Base-by-base conservation (phyloP, 1,284 basidiomycete genomes). In the Cutaneotrichosporon daszewskae region DNA sequence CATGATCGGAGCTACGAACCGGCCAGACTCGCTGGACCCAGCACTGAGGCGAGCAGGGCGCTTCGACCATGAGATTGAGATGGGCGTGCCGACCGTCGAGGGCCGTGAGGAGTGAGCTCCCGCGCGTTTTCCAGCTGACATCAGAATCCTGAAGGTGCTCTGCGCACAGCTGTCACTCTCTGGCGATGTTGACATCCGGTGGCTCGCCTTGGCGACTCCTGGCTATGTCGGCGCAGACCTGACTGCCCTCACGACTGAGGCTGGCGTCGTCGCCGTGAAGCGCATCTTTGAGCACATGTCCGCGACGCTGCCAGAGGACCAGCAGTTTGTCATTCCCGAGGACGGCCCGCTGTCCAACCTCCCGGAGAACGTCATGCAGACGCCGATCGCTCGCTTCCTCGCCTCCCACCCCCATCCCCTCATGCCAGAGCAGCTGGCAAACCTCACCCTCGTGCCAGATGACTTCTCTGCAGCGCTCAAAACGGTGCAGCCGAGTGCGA, bases 201-300 rank as follows among this genome's bases (percentile, higher is more conserved):
- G 41, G 27, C 75, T 98, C 13, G 94, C 94, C 13, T 92, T 90
- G 69, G 80, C 85, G 1, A 98, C 94, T 0, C 95, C 95, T 2
- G 94, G 94, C 0, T 98, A 95, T 62, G 94, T 97, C 9, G 92
- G 94, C 27, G 94, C 94, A 0, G 94, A 98, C 73, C 71, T 98
- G 22, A 82, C 87, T 0, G 86, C 91, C 0, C 72, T 97, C 9
- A 90, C 91, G 0, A 86, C 89, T 6, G 90, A 91, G 19, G 94
- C 94, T 0, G 94, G 94, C 6, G 88, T 96, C 48, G 84, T 90
- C 35, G 91, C 94, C 1, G 91, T 98, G 32, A 96, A 97, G 72
- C 80, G 94, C 20, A 96, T 98, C 58, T 97, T 97, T 69, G 79
- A 85, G 65, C 78, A 84, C 55, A 72, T 96, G 5, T 84, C 83